Percentiles rank a stretch among this genome's conserved stretches.
These are phyloP conservation scores for Eucalyptus albens DNA, from an alignment of 345 rosid species.

Conservation along the genomic window DNA sequence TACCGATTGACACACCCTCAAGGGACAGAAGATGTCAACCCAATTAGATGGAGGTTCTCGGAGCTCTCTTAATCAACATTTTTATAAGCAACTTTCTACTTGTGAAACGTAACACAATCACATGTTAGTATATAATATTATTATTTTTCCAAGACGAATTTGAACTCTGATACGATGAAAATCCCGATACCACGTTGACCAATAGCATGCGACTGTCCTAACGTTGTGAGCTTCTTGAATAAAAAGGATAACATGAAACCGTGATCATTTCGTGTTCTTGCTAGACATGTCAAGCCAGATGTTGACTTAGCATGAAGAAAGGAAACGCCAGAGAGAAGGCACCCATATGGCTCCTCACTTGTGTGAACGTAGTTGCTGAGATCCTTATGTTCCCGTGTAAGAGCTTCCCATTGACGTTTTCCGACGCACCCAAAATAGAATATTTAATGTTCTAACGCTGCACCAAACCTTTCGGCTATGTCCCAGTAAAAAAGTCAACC, in stretches of 20 bases:
- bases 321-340: background rate
- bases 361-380: background rate
- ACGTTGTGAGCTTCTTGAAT: background rate
- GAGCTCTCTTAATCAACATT: background rate
- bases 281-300: background rate
- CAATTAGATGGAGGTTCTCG: background rate
- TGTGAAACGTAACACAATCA: background rate
- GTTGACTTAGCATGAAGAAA: background rate
- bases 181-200: background rate
- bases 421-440: background rate
- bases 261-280: background rate
- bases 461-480: background rate
- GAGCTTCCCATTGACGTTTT: background rate
- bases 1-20: background rate
- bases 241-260: background rate
- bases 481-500: background rate
- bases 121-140: background rate
- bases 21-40: background rate
- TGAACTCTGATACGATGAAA: background rate
- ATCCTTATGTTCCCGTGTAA: background rate
- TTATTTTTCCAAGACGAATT: background rate
- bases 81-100: background rate
- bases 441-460: background rate
- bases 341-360: background rate
- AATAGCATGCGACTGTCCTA: background rate